Percentiles rank a stretch among this genome's conserved stretches.
Conservation (phyloP, 768 basidiomycete genomes). For the Exidia glandulosa region DNA sequence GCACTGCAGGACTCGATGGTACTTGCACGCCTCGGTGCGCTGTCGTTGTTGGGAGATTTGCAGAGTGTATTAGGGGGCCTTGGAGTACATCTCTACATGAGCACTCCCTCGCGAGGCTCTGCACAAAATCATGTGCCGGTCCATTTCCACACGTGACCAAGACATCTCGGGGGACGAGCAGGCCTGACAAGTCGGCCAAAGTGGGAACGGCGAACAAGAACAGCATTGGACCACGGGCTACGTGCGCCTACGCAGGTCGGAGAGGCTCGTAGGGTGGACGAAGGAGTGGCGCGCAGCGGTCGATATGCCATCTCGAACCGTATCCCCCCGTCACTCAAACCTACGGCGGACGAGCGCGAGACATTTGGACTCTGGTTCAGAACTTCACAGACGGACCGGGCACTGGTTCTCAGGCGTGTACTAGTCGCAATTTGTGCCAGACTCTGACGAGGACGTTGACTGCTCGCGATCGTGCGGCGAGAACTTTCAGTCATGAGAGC, state of each 20-base stretch:
- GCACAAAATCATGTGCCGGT: too few species aligned
- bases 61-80: too few species aligned
- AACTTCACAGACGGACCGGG: not conserved
- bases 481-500: constrained; percentile 6
- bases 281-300: not conserved
- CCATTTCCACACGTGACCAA: too few species aligned
- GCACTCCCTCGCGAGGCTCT: too few species aligned
- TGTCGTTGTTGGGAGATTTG: too few species aligned
- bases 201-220: not conserved
- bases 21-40: too few species aligned
- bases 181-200: constrained; percentile 18
- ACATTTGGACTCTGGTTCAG: not conserved
- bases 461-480: constrained; percentile 7
- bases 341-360: not conserved
- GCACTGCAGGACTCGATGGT: too few species aligned
- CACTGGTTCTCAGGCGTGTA: not conserved
- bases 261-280: not conserved
- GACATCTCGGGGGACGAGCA: constrained; percentile 14
- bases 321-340: not conserved
- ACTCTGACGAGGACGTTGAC: not conserved
- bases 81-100: too few species aligned
- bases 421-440: not conserved
- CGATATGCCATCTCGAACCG: not conserved
- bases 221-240: not conserved
- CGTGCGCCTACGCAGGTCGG: not conserved